phyloP scores from a whole-genome alignment of 805 yeast species.

The Monosporozyma unispora region DNA sequence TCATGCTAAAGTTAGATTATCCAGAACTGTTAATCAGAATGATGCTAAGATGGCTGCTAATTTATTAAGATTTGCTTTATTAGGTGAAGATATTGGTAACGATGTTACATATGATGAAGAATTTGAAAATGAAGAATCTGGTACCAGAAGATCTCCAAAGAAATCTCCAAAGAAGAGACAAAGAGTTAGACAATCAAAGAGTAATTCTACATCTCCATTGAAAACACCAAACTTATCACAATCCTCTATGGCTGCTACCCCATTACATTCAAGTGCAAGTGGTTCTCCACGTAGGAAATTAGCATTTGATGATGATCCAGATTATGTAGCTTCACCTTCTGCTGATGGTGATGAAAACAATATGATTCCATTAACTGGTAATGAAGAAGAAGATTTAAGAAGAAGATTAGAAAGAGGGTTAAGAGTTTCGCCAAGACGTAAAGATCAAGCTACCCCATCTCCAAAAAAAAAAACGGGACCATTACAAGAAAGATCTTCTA shows the following conservation, averaged over 20 bases:
- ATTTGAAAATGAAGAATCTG: constrained; percentile 12
- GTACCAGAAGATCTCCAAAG: constrained; percentile 19
- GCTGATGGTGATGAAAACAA: constrained; percentile 13
- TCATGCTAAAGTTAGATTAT: constrained; percentile 90
- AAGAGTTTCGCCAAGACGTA: constrained; percentile 27
- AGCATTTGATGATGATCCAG: constrained; percentile 23
- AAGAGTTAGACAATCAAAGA: constrained; percentile 11
- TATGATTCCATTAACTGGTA: constrained; percentile 23
- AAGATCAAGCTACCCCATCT: constrained; percentile 1
- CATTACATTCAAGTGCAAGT: constrained; percentile 6
- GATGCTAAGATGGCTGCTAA: constrained; percentile 87
- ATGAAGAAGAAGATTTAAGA: constrained; percentile 27
- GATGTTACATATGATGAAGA: constrained; percentile 19
- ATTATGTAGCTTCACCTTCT: neutral
- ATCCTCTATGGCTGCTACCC: constrained; percentile 3
- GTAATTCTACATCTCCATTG: constrained; percentile 13
- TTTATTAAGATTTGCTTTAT: constrained; percentile 73
- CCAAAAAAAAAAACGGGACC: constrained; percentile 11
- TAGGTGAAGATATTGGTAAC: constrained; percentile 33
- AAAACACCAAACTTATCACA: constrained; percentile 13
- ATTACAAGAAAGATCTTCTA: constrained; percentile 18
- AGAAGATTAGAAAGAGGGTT: constrained; percentile 21
- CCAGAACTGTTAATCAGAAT: constrained; percentile 57
- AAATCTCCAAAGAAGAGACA: constrained; percentile 30
- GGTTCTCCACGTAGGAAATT: constrained; percentile 17